Base-by-base conservation (phyloP, 139 green algal genomes). In the Auxenochlorella pyrenoidosa region DNA sequence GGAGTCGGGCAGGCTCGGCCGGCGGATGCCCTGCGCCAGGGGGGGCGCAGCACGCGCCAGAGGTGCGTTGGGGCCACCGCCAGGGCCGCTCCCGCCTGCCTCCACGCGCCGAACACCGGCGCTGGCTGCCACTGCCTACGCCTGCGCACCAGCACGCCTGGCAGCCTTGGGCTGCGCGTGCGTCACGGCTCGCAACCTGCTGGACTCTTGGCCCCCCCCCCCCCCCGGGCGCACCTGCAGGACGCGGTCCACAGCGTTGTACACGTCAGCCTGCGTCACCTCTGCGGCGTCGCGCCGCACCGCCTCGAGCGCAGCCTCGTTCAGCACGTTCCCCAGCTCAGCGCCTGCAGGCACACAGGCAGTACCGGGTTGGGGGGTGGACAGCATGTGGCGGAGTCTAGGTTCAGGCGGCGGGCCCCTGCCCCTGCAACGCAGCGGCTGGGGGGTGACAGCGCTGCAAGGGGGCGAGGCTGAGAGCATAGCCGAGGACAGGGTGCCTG, bases 251-350 rank as follows among this genome's bases (percentile, higher is more conserved):
- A 98, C 90, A 3, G 94, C 96, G 18, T 90, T 90, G 91, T 96
- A 94, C 43, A 99, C 92, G 92, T 98, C 96, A 15, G 70, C 43
- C 47, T 85, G 89, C 18, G 89, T 93, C 38, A 94, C 92, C 66
- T 63, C 16, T 10, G 88, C 32, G 13, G 71, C 90, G 12, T 87
- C 60, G 38, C 93, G 43, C 43, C 96, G 90, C 43, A 97, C 92
- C 58, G 95, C 93, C 59, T 90, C 88, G 80, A 99, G 85, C 34
- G 96, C 95, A 38, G 94, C 94, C 93, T 99, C 97, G 88, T 99
- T 99, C 65, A 99, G 90, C 65, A 99, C 93, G 90, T 99, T 98
- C 78, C 92, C 96, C 79, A 99, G 93, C 90, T 99, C 96, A 15
- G 97, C 98, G 40, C 97, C 97, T 87, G 93, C 91, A 28, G 51